These are phyloP conservation scores for Backusella circina DNA, from an alignment of 192 early-diverging fungal genomes.

Conservation along the genomic window DNA sequence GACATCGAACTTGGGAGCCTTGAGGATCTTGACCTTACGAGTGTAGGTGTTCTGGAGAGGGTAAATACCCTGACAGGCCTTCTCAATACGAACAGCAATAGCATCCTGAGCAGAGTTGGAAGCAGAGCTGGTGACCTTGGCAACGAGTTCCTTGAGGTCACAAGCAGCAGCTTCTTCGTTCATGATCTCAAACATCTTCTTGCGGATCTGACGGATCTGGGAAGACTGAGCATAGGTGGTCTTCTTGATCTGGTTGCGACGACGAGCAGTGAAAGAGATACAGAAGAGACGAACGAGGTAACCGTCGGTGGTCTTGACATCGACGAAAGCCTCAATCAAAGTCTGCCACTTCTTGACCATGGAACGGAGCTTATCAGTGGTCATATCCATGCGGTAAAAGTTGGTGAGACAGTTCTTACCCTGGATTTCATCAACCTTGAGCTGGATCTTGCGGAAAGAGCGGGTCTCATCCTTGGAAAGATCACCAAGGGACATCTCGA, in stretches of 20 bases:
- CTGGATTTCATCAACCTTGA: slow-evolving; percentile 89
- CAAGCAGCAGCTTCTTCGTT: slow-evolving; percentile 75
- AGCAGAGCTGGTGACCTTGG: slow-evolving; percentile 82
- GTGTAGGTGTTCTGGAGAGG: slow-evolving; percentile 95
- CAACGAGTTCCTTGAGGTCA: slow-evolving; percentile 93
- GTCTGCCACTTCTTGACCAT: slow-evolving; percentile 99
- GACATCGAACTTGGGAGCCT: slow-evolving; percentile 94
- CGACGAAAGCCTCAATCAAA: slow-evolving; percentile 93
- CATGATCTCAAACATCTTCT: slow-evolving; percentile 99
- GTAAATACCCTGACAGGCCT: slow-evolving; percentile 96
- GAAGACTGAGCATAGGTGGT: slow-evolving; percentile 96
- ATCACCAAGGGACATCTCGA: slow-evolving; percentile 95
- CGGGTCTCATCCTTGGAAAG: slow-evolving; percentile 87
- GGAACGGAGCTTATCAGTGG: slow-evolving; percentile 98
- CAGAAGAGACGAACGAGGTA: slow-evolving; percentile 96
- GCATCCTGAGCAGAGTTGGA: slow-evolving; percentile 59
- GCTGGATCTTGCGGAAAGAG: slow-evolving; percentile 95
- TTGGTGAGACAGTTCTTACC: slow-evolving; percentile 99
- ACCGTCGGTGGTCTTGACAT: slow-evolving; percentile 99
- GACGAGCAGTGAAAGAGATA: slow-evolving; percentile 92
- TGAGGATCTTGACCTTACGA: slow-evolving; percentile 99
- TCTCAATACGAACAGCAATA: slow-evolving; percentile 96
- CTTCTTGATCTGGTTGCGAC: slow-evolving; percentile 91
- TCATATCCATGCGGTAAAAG: slow-evolving; percentile 99
- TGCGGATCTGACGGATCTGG: slow-evolving; percentile 98